A percentile compares a stretch with the other conserved stretches of the same genome.
phyloP scores from a whole-genome alignment of 1,284 basidiomycete species.

The Ceratobasidium sp. region DNA sequence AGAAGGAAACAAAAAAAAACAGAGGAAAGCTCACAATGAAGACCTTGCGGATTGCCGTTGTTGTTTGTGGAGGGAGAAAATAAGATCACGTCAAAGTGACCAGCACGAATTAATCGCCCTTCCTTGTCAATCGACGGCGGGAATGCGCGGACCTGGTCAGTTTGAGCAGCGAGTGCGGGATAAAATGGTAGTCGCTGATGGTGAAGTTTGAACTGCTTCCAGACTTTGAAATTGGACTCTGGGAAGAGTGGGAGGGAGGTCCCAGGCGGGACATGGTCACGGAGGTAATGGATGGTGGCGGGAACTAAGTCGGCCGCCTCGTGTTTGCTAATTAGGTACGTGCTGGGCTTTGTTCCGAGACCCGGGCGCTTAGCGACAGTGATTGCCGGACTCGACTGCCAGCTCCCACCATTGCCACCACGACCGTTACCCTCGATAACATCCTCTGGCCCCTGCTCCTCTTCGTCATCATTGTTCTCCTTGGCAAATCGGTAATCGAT shows the following conservation, averaged over 20 bases:
- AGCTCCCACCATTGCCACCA: neutral
- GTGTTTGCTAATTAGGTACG: neutral
- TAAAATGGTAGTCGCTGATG: neutral
- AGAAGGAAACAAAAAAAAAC: neutral
- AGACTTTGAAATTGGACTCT: neutral
- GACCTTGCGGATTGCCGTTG: neutral
- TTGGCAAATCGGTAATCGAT: neutral
- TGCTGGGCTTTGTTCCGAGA: neutral
- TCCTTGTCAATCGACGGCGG: neutral
- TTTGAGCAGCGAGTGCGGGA: neutral
- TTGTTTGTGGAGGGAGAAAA: neutral
- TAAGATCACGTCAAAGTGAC: neutral
- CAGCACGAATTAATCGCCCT: neutral
- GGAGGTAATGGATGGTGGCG: neutral
- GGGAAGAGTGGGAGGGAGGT: neutral
- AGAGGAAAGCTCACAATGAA: neutral
- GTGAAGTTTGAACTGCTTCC: neutral
- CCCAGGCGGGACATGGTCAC: too few species aligned
- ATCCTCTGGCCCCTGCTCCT: neutral
- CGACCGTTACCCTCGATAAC: neutral
- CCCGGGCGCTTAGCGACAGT: slow-evolving; percentile 7
- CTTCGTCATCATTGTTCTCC: neutral
- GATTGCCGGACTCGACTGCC: neutral
- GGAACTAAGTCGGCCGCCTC: neutral
- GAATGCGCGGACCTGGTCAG: neutral